A percentile compares a stretch with the other conserved stretches of the same genome.
These are phyloP conservation scores for Ustilago sp. DNA, from an alignment of 1,284 basidiomycete genomes.

Conservation along the genomic window DNA sequence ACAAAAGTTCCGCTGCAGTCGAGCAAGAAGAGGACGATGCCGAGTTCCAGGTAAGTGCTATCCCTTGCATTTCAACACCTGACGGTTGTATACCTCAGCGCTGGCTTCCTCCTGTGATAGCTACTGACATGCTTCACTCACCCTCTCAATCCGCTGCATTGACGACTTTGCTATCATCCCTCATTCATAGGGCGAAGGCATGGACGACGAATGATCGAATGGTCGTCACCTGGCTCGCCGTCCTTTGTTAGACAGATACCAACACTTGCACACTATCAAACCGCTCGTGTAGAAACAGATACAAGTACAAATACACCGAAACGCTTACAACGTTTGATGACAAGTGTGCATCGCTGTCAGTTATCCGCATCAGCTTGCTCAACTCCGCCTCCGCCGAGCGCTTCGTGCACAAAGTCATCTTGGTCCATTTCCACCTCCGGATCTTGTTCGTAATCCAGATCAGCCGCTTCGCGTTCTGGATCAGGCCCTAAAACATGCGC, in stretches of 20 bases:
- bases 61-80: not conserved
- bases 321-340: not conserved
- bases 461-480: constrained; percentile 51
- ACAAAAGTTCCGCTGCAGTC: constrained; percentile 21
- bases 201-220: constrained; percentile 28
- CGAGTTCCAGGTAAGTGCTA: constrained; percentile 49
- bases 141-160: not conserved
- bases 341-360: constrained; percentile 4
- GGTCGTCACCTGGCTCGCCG: not conserved
- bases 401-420: constrained; percentile 59
- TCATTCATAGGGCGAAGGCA: constrained; percentile 31
- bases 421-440: constrained; percentile 61
- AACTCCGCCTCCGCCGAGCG: constrained; percentile 46
- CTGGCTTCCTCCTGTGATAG: too few relatives aligned
- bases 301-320: constrained; percentile 31
- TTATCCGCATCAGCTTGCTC: constrained; percentile 70
- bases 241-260: not conserved
- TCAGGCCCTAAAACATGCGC: constrained; percentile 47
- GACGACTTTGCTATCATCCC: not conserved
- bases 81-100: not conserved
- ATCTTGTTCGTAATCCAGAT: constrained; percentile 61
- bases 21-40: constrained; percentile 55
- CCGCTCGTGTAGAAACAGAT: constrained; percentile 10
- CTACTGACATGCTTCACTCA: not conserved
- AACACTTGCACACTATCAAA: not conserved